Evolutionary conservation across 306 rosid genomes (phyloP).

Genomic region (Cyclanthera cordifolia): DNA sequence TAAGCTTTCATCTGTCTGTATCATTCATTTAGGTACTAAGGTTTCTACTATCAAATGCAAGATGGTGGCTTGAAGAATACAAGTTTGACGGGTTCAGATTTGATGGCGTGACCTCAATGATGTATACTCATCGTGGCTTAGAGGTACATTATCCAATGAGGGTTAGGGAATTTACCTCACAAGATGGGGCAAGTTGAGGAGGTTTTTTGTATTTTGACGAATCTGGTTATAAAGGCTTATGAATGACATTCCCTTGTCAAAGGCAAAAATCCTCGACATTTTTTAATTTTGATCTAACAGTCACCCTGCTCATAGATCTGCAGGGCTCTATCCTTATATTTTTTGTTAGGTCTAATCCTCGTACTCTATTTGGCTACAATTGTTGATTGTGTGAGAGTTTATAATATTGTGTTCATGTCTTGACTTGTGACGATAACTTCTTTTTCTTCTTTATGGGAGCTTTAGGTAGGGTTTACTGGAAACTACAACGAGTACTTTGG

Average conservation of each 20-base stretch:
- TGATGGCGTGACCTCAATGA: constrained; percentile 98
- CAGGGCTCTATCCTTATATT: background rate
- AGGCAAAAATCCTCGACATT: background rate
- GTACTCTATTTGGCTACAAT: background rate
- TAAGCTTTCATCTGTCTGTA: constrained; percentile 10
- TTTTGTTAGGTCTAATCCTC: background rate
- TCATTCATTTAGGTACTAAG: constrained; percentile 58
- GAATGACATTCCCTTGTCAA: background rate
- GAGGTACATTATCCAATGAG: constrained; percentile 29
- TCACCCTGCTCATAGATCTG: background rate
- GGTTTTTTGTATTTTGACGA: background rate
- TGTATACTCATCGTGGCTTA: constrained; percentile 96
- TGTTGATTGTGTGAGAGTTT: background rate
- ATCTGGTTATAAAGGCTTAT: background rate
- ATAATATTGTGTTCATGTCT: background rate
- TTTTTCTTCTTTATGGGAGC: background rate
- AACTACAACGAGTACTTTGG: constrained; percentile 89
- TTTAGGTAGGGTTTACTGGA: constrained; percentile 80
- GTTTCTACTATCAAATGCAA: constrained; percentile 85
- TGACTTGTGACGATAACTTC: background rate
- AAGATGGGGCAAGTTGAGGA: background rate
- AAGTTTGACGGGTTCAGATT: constrained; percentile 95
- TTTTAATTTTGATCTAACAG: background rate
- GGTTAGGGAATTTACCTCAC: constrained; percentile 1
- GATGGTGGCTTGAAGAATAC: constrained; percentile 99